Base-by-base conservation (phyloP, 2,329 filamentous ascomycete species). In the Ascocoryne sarcoides region DNA sequence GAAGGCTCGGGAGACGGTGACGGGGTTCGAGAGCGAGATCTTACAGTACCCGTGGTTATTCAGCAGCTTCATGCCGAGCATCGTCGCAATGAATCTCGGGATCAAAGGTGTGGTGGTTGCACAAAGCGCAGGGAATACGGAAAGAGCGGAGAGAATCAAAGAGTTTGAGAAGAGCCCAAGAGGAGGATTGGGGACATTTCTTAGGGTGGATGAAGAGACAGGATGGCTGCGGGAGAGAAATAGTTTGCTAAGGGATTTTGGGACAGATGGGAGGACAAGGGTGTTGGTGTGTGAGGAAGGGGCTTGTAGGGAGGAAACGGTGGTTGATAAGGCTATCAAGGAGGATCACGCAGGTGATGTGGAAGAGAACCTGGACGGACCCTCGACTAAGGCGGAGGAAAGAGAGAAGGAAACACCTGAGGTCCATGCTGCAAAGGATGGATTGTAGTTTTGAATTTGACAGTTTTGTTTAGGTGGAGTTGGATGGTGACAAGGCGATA, bases 21-120 rank as follows among this genome's bases (percentile, higher is more conserved):
- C 79, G 44, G 86, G 88, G 0, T 98, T 98, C 51, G 86, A 94
- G 52, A 82, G 84, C 0, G 92, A 98, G 64, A 79, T 95, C 51
- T 70, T 93, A 56, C 88, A 96, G 60, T 88, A 96, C 54, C 88
- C 92, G 0, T 94, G 92, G 70, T 70, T 96, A 2, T 96, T 93
- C 63, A 81, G 85, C 0, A 84, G 84, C 3, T 70, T 96, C 52
- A 70, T 96, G 53, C 75, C 77, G 3, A 75, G 75, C 0, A 76
- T 96, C 2, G 85, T 95, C 8, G 76, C 79, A 1, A 76, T 81
- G 3, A 75, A 52, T 38, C 32, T 94, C 3, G 88, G 88, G 0
- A 72, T 79, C 2, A 72, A 72, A 39, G 72, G 72, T 14, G 59
- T 78, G 2, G 71, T 81, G 8, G 65, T 80, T 18, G 48, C 48